Percentiles rank a stretch among this genome's conserved stretches.
These are phyloP conservation scores for Inga leiocalycina DNA, from an alignment of 306 rosid species.

Conservation along the genomic window DNA sequence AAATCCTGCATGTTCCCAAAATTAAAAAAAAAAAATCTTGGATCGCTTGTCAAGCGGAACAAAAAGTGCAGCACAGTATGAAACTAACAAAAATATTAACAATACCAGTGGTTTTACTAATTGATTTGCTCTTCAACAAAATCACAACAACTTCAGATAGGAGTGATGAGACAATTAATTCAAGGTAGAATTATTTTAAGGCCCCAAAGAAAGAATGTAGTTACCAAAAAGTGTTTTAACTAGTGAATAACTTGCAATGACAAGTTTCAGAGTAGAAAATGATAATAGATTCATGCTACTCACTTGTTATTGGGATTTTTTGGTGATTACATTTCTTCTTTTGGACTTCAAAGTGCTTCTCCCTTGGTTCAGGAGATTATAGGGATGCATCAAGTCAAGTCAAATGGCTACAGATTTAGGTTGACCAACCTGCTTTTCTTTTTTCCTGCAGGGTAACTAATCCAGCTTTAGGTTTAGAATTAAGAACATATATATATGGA, in stretches of 20 bases:
- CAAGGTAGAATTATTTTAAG: not conserved
- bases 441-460: not conserved
- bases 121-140: conserved; percentile 11
- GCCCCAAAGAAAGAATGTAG: no score
- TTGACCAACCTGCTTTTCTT: not conserved
- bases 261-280: no score
- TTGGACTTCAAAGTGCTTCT: no score
- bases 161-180: conserved; percentile 12
- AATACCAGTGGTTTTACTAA: not conserved
- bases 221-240: no score
- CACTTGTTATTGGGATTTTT: no score
- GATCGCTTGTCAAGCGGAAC: conserved; percentile 2
- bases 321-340: no score
- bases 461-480: not conserved
- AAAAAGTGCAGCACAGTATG: not conserved
- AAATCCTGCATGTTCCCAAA: conserved; percentile 32
- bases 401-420: not conserved
- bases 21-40: not conserved
- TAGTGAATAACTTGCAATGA: no score
- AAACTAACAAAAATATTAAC: not conserved
- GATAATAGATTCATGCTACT: no score
- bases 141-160: not conserved
- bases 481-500: not conserved
- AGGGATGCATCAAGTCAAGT: conserved; percentile 7
- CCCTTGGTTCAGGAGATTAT: not conserved